phyloP scores from a whole-genome alignment of 257 asterid genomes.

The Ophiorrhiza pumila region DNA sequence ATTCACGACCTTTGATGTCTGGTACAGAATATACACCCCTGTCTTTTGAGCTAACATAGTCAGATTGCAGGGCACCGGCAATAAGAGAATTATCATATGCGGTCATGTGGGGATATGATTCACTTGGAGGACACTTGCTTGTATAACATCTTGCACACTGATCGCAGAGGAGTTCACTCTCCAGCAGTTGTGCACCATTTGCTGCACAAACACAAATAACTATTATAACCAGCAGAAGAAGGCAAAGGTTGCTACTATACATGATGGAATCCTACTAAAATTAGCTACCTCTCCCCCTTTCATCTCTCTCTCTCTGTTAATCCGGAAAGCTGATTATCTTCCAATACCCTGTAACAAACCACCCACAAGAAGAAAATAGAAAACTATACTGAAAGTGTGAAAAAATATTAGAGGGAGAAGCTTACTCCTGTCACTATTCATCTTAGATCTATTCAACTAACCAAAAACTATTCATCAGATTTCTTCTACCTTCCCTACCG shows the following conservation, averaged over 20 bases:
- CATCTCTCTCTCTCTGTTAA: no score
- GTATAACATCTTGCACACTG: constrained; percentile 52
- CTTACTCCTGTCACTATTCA: no score
- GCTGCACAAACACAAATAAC: constrained; percentile 16
- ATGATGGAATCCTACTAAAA: no score
- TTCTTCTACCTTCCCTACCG: no score
- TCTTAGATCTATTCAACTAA: no score
- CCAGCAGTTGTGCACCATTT: constrained; percentile 21
- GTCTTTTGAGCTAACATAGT: constrained; percentile 43
- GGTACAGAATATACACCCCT: constrained; percentile 59
- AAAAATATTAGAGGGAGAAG: no score
- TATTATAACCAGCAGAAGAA: constrained; percentile 19
- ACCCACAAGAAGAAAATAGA: no score
- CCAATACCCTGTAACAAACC: no score
- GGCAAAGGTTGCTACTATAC: constrained; percentile 15
- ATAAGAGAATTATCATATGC: constrained; percentile 54
- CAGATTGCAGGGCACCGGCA: constrained; percentile 58
- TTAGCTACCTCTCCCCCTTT: no score
- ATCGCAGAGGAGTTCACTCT: constrained; percentile 44
- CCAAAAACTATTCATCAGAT: no score
- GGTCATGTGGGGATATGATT: constrained; percentile 64
- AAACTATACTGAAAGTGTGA: no score
- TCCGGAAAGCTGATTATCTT: no score
- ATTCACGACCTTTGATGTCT: constrained; percentile 32
- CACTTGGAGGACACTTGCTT: constrained; percentile 51